Evolutionary conservation across 2,329 filamentous ascomycete species (phyloP).

Genomic region (Nigrospora oryzae): DNA sequence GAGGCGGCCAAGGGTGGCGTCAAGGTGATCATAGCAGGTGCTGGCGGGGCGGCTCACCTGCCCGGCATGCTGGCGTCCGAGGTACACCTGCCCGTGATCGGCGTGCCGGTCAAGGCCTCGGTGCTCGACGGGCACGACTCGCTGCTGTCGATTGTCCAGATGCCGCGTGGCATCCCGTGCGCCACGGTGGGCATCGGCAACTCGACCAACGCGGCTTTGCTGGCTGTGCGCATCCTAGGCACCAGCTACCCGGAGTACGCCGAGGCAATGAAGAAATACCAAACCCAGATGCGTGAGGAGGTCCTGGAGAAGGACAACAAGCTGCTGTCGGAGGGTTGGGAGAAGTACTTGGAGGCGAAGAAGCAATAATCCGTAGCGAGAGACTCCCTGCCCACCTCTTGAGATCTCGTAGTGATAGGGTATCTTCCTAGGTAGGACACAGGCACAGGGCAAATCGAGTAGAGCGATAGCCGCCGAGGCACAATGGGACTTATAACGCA

Average conservation of each 20-base stretch:
- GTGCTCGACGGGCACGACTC: conserved; percentile 65
- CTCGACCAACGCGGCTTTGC: conserved; percentile 65
- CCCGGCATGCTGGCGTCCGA: conserved; percentile 69
- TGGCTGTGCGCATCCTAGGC: conserved; percentile 63
- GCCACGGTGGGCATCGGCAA: conserved; percentile 76
- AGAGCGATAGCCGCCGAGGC: too few species aligned
- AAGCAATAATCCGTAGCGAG: background rate
- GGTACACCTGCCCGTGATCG: conserved; percentile 66
- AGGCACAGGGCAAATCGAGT: too few species aligned
- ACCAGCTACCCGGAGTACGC: conserved; percentile 46
- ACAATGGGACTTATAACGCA: too few species aligned
- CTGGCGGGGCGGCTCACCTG: conserved; percentile 64
- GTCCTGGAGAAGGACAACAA: conserved; percentile 54
- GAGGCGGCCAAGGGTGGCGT: conserved; percentile 57
- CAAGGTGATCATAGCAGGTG: conserved; percentile 68
- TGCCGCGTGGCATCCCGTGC: conserved; percentile 66
- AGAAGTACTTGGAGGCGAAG: conserved; percentile 40
- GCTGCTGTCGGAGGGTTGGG: conserved; percentile 47
- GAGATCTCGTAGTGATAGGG: too few species aligned
- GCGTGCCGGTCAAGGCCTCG: conserved; percentile 68
- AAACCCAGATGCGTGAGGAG: conserved; percentile 52
- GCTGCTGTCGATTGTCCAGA: conserved; percentile 66
- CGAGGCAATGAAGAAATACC: conserved; percentile 51
- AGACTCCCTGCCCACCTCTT: too few species aligned
- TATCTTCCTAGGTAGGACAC: too few species aligned